Percentiles rank a stretch among this genome's conserved stretches.
phyloP scores from a whole-genome alignment of 176 grass and related monocot species.

The Juncus inflexus region DNA sequence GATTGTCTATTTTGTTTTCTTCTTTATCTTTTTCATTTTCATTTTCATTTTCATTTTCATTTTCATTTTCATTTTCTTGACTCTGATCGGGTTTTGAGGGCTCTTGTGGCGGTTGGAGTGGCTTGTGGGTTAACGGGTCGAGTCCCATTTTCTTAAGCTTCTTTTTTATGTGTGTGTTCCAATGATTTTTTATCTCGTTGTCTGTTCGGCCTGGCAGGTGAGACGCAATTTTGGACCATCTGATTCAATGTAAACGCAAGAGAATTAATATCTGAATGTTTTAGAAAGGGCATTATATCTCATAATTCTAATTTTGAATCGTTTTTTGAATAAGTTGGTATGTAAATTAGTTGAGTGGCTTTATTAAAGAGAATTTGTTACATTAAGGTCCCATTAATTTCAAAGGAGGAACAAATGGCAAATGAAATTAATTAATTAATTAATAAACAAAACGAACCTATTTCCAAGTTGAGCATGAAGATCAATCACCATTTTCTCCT shows the following conservation, averaged over 20 bases:
- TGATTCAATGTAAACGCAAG: conserved; percentile 11
- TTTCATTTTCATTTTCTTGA: not conserved
- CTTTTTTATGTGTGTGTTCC: conserved; percentile 94
- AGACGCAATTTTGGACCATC: conserved; percentile 91
- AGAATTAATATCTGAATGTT: conserved; percentile 1
- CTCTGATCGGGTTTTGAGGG: not conserved
- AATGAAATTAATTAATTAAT: conserved; percentile 15
- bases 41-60: conserved; percentile 6
- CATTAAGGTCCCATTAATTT: not conserved
- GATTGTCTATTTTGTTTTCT: not conserved
- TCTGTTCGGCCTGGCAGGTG: conserved; percentile 75
- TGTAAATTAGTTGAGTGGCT: too few relatives aligned
- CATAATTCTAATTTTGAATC: too few relatives aligned
- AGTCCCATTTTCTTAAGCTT: conserved; percentile 87
- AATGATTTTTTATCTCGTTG: conserved; percentile 95
- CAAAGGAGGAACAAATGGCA: not conserved
- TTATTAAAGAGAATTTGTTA: not conserved
- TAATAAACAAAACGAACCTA: conserved; percentile 30
- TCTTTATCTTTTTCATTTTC: not conserved
- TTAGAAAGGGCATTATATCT: not conserved
- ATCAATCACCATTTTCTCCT: conserved; percentile 73
- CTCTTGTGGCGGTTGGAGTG: conserved; percentile 25
- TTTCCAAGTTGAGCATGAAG: conserved; percentile 86
- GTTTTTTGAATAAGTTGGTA: too few relatives aligned
- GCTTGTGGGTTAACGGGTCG: conserved; percentile 61